Base-by-base conservation (phyloP, 352 stramenopile species). In the Globisporangium emineosum region DNA sequence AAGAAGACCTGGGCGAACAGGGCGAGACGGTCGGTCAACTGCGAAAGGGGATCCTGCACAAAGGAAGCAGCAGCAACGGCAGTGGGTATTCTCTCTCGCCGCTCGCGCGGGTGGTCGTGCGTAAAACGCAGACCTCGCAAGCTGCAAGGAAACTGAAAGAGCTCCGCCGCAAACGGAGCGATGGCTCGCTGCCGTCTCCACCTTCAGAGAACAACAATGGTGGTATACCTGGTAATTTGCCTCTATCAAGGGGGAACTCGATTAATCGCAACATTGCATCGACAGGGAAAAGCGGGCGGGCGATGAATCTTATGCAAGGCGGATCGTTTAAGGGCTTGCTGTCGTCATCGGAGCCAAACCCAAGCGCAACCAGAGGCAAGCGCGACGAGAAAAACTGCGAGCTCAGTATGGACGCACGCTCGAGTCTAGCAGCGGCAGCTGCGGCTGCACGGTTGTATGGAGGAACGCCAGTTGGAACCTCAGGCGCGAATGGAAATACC, bases 121-220 rank as follows among this genome's bases (percentile, higher is more conserved):
- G 75, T 2, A 88, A 86, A 60, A 67, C 73, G 1, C 69, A 84
- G 50, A 72, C 77, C 2, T 64, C 63, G 23, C 68, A 75, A 3
- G 79, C 68, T 6, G 67, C 77, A n/a, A 73, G 71, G n/a, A 88
- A 81, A 43, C 63, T 88, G 9, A 86, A 79, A 54, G 69, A 76
- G 5, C 55, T 79, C 40, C 67, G 60, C 10, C 54, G 57, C 12
- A 81, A 73, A 30, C 30, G 50, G 21, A 52, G 42, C 4, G 62
- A 54, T 43, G 29, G 29, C 9, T 32, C 47, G 7, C 33, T 57
- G n/a, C 45, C 35, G 5, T 37, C 27, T 21, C 59, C n/a, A 19
- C 17, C 45, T 37, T 10, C 49, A 19, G 12, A 45, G 19, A 45
- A 9, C 17, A 27, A 57, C 50, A 40, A 6, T 47, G 23, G 21